These are phyloP conservation scores for Thelephora terrestris DNA, from an alignment of 1,284 basidiomycete species.

Conservation along the genomic window DNA sequence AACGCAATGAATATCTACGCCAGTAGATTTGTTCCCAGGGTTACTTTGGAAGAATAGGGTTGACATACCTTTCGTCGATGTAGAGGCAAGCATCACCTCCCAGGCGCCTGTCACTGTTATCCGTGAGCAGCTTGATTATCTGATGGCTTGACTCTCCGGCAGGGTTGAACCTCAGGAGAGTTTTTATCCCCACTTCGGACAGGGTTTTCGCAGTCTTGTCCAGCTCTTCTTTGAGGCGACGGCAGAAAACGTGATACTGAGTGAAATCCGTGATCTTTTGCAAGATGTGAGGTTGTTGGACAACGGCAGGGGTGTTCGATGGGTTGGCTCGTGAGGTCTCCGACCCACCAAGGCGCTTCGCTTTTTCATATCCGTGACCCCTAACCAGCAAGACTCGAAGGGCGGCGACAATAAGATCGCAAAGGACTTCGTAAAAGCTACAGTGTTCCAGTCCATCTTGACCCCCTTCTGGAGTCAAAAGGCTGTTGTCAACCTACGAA, in stretches of 20 bases:
- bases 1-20: conserved; percentile 54
- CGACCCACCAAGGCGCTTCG: conserved; percentile 33
- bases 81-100: conserved; percentile 62
- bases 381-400: conserved; percentile 59
- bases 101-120: conserved; percentile 24
- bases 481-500: conserved; percentile 3
- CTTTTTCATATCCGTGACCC: conserved; percentile 42
- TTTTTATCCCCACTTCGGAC: conserved; percentile 41
- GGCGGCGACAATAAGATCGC: conserved; percentile 59
- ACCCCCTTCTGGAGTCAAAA: not conserved
- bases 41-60: too few species aligned
- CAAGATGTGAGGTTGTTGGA: conserved; percentile 29
- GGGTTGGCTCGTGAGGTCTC: conserved; percentile 17
- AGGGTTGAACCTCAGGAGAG: conserved; percentile 46
- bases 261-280: conserved; percentile 66
- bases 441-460: not conserved
- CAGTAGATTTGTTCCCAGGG: not conserved
- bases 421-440: conserved; percentile 28
- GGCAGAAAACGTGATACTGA: conserved; percentile 67
- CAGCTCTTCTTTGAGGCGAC: conserved; percentile 49
- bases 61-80: conserved; percentile 49
- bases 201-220: conserved; percentile 38
- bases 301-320: conserved; percentile 21
- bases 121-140: conserved; percentile 36
- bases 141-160: conserved; percentile 58